Conservation (phyloP, 179 eudicot genomes). For the Beta macrorhiza region DNA sequence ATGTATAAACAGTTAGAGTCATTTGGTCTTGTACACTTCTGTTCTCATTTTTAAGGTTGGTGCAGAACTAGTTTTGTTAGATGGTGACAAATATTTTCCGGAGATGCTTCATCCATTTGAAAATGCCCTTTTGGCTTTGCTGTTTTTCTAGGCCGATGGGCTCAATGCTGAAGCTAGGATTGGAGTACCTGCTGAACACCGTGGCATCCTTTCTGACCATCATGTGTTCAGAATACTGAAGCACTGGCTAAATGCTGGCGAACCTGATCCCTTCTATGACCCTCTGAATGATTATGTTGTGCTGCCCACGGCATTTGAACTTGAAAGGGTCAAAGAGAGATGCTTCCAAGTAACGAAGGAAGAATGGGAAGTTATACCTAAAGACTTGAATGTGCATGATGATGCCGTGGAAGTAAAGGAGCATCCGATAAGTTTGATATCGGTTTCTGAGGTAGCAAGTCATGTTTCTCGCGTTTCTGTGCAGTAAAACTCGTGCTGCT, state of each 20-base stretch:
- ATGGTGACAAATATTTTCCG: not conserved
- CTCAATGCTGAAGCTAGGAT: constrained; percentile 87
- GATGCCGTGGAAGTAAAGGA: constrained; percentile 20
- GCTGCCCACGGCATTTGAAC: constrained; percentile 71
- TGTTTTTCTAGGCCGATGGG: constrained; percentile 79
- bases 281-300: constrained; percentile 86
- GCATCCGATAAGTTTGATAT: constrained; percentile 14
- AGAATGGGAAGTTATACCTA: constrained; percentile 70
- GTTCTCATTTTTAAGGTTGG: not conserved
- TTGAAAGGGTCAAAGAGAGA: constrained; percentile 50
- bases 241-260: constrained; percentile 85
- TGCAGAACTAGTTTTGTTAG: not conserved
- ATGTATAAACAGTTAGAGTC: not conserved
- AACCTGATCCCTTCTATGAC: constrained; percentile 86
- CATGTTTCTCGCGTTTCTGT: constrained; percentile 21
- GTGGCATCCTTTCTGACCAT: constrained; percentile 77
- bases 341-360: constrained; percentile 54
- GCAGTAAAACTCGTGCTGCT: constrained; percentile 3
- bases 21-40: not conserved
- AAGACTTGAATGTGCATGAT: constrained; percentile 8
- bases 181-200: constrained; percentile 94
- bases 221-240: constrained; percentile 78
- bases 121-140: not conserved
- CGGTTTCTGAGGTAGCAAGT: constrained; percentile 26
- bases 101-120: not conserved